Evolutionary conservation across 371 early-diverging fungal genomes (phyloP).

Genomic region (Blakeslea trispora): DNA sequence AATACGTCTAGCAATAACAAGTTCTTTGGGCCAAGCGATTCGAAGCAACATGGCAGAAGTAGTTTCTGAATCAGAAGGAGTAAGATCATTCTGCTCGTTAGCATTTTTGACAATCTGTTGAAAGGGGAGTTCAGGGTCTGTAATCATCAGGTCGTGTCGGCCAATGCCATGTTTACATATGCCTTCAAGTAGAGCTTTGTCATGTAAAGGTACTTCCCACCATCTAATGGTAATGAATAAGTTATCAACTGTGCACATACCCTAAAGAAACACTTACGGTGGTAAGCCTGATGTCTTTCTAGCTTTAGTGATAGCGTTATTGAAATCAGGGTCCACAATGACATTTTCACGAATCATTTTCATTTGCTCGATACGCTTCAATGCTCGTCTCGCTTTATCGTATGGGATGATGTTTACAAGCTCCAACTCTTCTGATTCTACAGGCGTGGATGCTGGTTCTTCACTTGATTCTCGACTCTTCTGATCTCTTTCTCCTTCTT

Average conservation of each 20-base stretch:
- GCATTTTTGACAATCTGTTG: slow-evolving; percentile 26
- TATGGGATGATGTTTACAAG: slow-evolving; percentile 54
- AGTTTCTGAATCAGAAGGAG: slow-evolving; percentile 11
- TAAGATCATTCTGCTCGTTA: slow-evolving; percentile 4
- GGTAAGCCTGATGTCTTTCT: slow-evolving; percentile 44
- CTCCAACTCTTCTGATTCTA: slow-evolving; percentile 32
- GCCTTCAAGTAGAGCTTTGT: slow-evolving; percentile 64
- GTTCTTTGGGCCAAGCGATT: slow-evolving; percentile 58
- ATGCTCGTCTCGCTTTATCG: slow-evolving; percentile 67
- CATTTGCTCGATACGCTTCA: slow-evolving; percentile 71
- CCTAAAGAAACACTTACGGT: slow-evolving; percentile 15
- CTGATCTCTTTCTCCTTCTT: slow-evolving; percentile 19
- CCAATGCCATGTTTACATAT: slow-evolving; percentile 70
- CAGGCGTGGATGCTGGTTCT: slow-evolving; percentile 20
- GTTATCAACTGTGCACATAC: slow-evolving; percentile 9
- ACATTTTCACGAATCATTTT: slow-evolving; percentile 64
- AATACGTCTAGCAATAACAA: slow-evolving; percentile 55
- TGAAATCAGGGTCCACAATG: slow-evolving; percentile 53
- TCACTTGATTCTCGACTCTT: slow-evolving; percentile 34
- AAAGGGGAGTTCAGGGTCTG: slow-evolving; percentile 59
- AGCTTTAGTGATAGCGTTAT: slow-evolving; percentile 30
- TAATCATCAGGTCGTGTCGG: slow-evolving; percentile 66
- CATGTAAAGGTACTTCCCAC: slow-evolving; percentile 68
- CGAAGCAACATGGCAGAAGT: slow-evolving; percentile 25
- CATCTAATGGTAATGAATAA: slow-evolving; percentile 45